Conservation (phyloP, 306 rosid species). For the Acmispon strigosus region DNA sequence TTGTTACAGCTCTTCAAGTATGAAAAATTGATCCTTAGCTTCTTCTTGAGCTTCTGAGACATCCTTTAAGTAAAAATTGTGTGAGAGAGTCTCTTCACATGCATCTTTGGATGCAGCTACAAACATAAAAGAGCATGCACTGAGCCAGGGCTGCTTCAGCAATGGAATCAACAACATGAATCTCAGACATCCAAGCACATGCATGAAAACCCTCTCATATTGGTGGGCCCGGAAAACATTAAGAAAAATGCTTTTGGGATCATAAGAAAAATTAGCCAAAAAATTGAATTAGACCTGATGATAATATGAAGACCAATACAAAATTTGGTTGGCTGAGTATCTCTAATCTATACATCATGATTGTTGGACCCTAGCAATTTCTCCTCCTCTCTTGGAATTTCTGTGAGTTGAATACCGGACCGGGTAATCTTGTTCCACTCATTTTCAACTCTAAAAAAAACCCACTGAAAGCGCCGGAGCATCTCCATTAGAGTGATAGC, state of each 20-base stretch:
- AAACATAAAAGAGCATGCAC: background rate
- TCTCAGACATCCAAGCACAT: slow-evolving; percentile 11
- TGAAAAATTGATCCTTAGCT: slow-evolving; percentile 1
- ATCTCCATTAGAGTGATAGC: slow-evolving; percentile 74
- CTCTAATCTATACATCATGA: slow-evolving; percentile 61
- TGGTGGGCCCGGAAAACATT: slow-evolving; percentile 1
- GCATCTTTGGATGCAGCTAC: background rate
- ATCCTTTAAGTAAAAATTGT: background rate
- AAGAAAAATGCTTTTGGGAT: slow-evolving; percentile 20
- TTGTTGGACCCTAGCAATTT: slow-evolving; percentile 50
- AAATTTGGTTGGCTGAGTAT: slow-evolving; percentile 27
- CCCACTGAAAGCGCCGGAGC: slow-evolving; percentile 91
- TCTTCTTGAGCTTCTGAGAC: slow-evolving; percentile 10
- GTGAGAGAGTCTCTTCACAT: background rate
- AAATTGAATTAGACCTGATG: slow-evolving; percentile 18
- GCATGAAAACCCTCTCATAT: slow-evolving; percentile 22
- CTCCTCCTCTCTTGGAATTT: slow-evolving; percentile 60
- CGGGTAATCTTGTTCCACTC: slow-evolving; percentile 80
- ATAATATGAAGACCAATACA: slow-evolving; percentile 17
- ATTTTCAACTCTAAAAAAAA: slow-evolving; percentile 88
- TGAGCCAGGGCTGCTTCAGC: background rate
- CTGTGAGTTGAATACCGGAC: slow-evolving; percentile 60
- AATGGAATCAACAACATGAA: slow-evolving; percentile 14
- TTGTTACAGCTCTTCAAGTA: slow-evolving; percentile 3
- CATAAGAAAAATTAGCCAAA: slow-evolving; percentile 16